Evolutionary conservation across 768 basidiomycete species (phyloP), one percentile per base, ranked within the genome.

Genomic region (Tylopilus vinaceipallidus): DNA sequence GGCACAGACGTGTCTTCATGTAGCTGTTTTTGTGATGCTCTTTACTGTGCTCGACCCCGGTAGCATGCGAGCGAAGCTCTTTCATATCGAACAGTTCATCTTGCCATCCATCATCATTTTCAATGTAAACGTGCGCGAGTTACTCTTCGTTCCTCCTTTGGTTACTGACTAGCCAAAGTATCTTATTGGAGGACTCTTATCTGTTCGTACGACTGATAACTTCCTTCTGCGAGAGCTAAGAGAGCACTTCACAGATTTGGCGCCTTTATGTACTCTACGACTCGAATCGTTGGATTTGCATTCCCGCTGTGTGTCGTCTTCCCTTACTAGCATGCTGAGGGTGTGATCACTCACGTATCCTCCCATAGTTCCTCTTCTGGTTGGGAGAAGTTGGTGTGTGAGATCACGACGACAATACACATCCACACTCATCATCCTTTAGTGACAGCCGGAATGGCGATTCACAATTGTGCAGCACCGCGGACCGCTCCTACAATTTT

Each of bases 191-290:
- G 54, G 55, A 1, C 33, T 54, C 6, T 27, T 65, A n/a, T 50
- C 64, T 41, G 62, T 63, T 6, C 6, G 61, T 58, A 6, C 38
- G 11, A 7, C 8, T 35, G n/a, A 4, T 27, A 5, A n/a, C n/a
- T 10, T 27, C 27, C 10, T 2, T 34, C 1, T 39, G 22, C 10
- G n/a, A n/a, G n/a, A n/a, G n/a, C n/a, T n/a, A n/a, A n/a, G n/a
- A n/a, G n/a, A n/a, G n/a, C n/a, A n/a, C 29, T 10, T 4, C 7
- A 19, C 22, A 59, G 62, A 54, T 63, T 4, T 65, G 60, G 60
- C 64, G 60, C 14, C 51, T 63, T 38, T 65, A 45, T 33, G 30
- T 60, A 8, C 20, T 63, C 30, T 65, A 55, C 32, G 55, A 53
- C 30, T 35, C 42, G 17, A 23, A 40, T 8, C 12, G 42, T 26